Evolutionary conservation across 805 yeast species (phyloP).

Genomic region (Lipomyces starkeyi): DNA sequence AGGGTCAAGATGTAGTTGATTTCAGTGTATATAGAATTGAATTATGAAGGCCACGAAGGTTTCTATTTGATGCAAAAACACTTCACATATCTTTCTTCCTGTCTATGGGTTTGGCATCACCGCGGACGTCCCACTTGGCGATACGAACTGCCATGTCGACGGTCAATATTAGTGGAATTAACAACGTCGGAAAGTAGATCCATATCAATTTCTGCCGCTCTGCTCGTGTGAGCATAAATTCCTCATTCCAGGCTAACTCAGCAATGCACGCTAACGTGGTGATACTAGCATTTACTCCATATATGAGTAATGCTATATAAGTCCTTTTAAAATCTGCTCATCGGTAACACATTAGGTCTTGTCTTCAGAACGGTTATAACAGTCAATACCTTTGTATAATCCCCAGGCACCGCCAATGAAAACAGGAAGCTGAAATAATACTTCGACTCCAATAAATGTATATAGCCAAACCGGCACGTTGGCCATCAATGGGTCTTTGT

Average conservation of each 20-base stretch:
- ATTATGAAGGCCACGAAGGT: background rate
- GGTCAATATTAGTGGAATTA: constrained; percentile 66
- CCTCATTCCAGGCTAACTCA: constrained; percentile 38
- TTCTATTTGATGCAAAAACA: background rate
- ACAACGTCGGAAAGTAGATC: constrained; percentile 72
- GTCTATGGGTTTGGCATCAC: background rate
- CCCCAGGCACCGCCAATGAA: constrained; percentile 57
- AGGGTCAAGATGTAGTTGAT: constrained; percentile 27
- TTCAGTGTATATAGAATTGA: background rate
- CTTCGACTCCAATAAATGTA: constrained; percentile 72
- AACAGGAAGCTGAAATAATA: constrained; percentile 78
- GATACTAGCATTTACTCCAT: constrained; percentile 82
- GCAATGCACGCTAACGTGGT: constrained; percentile 75
- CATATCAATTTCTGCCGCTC: constrained; percentile 52
- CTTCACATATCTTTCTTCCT: background rate
- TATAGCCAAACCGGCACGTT: constrained; percentile 74
- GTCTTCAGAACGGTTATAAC: background rate
- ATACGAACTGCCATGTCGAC: constrained; percentile 50
- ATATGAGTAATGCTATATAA: constrained; percentile 58
- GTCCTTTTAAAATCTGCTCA: constrained; percentile 40
- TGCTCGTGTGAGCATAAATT: constrained; percentile 25
- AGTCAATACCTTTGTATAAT: constrained; percentile 47
- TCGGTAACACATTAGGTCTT: constrained; percentile 8
- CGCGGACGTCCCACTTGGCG: background rate
- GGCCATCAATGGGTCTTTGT: constrained; percentile 73